phyloP scores from a whole-genome alignment of 441 rosid genomes.

The Adansonia madagascariensis region DNA sequence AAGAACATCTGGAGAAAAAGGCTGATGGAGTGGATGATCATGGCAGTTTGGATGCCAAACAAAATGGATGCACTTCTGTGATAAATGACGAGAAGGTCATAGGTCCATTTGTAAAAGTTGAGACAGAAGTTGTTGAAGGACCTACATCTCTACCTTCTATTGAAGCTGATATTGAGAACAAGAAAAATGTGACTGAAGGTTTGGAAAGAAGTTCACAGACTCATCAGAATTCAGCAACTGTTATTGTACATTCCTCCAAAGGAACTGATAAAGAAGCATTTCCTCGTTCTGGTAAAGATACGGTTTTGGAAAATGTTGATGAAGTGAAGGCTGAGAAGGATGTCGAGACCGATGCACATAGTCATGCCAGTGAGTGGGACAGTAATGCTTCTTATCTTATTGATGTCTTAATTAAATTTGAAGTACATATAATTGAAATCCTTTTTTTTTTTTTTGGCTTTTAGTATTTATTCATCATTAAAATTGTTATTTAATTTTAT shows the following conservation, averaged over 20 bases:
- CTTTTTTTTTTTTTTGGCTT: not conserved
- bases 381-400: constrained; percentile 25
- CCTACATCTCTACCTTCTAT: constrained; percentile 26
- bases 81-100: constrained; percentile 36
- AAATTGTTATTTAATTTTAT: not conserved
- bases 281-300: constrained; percentile 33
- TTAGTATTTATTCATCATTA: not conserved
- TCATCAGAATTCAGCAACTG: constrained; percentile 41
- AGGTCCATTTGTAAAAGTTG: constrained; percentile 33
- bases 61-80: constrained; percentile 27
- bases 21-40: constrained; percentile 33
- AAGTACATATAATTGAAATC: not conserved
- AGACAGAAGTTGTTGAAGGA: constrained; percentile 40
- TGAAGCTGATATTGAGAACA: constrained; percentile 37
- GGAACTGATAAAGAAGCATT: constrained; percentile 36
- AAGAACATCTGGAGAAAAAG: constrained; percentile 36
- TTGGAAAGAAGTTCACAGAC: constrained; percentile 26
- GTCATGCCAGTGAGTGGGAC: constrained; percentile 32
- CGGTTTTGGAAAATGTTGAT: constrained; percentile 36
- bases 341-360: constrained; percentile 35
- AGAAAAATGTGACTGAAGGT: constrained; percentile 35
- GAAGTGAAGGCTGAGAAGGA: constrained; percentile 42
- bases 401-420: constrained; percentile 1
- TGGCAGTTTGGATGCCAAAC: constrained; percentile 30
- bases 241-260: constrained; percentile 24